phyloP scores from a whole-genome alignment of 805 yeast genomes.

The Millerago galiae region DNA sequence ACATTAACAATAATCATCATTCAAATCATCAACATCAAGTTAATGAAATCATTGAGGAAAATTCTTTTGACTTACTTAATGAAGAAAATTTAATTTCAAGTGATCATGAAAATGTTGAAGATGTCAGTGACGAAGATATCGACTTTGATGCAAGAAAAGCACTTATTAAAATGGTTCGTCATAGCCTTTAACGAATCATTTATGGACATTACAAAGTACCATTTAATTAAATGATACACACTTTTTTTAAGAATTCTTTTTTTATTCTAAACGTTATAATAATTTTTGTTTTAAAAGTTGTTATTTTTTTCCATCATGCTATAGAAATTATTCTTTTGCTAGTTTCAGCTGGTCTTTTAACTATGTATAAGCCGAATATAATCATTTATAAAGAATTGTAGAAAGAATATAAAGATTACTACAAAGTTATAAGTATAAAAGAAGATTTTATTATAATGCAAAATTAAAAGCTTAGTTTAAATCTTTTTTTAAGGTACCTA shows the following conservation, averaged over 20 bases:
- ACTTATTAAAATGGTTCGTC: constrained; percentile 23
- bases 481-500: constrained; percentile 99
- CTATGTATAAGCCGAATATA: neutral
- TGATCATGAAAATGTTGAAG: constrained; percentile 10
- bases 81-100: constrained; percentile 2
- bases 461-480: constrained; percentile 37
- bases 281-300: too few species aligned
- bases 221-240: neutral
- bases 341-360: neutral
- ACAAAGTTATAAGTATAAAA: too few species aligned
- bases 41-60: neutral
- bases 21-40: too few species aligned
- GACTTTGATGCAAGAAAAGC: constrained; percentile 26
- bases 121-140: constrained; percentile 12
- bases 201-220: too few species aligned
- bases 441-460: neutral
- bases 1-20: neutral
- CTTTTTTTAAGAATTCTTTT: neutral
- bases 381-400: too few species aligned
- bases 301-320: neutral
- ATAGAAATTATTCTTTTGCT: neutral
- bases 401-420: too few species aligned
- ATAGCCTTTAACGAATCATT: constrained; percentile 13
- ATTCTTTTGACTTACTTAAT: constrained; percentile 5
- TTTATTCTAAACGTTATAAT: too few species aligned